Base-by-base conservation (phyloP, 805 yeast species). In the Blastobotrys muscicola region DNA sequence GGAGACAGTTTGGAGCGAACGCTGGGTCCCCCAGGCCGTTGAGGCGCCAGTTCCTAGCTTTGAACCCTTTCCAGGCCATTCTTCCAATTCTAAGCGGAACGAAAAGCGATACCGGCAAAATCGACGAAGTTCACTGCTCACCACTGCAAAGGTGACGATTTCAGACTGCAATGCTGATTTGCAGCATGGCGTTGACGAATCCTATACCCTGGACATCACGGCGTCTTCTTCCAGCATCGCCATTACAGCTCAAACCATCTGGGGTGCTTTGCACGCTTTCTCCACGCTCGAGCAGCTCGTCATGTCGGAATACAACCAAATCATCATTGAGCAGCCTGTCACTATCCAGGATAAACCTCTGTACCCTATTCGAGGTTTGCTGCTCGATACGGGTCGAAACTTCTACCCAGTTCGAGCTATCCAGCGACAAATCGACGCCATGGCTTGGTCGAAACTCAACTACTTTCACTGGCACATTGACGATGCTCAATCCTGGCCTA, bases 241-340 rank as follows among this genome's bases (percentile, higher is more conserved):
- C 7, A 59, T 68, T 31, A 42, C 36, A 1, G 62, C 71, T 4
- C 50, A 36, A 13, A 68, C 71, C 2, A 49, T 57, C 4, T 68
- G 70, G 71, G 74, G 72, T 10, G 71, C 66, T 1, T 52, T 69
- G 37, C 63, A 67, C 47, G 71, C 66, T 0, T 58, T 69, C 33
- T 54, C 61, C 7, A 68, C 74, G 2, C 51, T 68, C 30, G 67
- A 67, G 43, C 72, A 69, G 49, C 40, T 69, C 29, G 51, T 68
- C 14, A 48, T 50, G 9, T 34, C 41, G 9, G 33, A 38, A n/a
- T 39, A 46, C 29, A 42, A 39, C 23, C 26, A 20, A 20, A 47
- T 63, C 20, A 39, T 39, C 15, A 54, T 69, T 33, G 72, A 67
- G 50, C 56, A 50, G 32, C 49, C 64, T 1, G 68, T 68, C 6